A percentile compares a stretch with the other conserved stretches of the same genome.
phyloP scores from a whole-genome alignment of 257 asterid genomes.

The Knoxia roxburghii region DNA sequence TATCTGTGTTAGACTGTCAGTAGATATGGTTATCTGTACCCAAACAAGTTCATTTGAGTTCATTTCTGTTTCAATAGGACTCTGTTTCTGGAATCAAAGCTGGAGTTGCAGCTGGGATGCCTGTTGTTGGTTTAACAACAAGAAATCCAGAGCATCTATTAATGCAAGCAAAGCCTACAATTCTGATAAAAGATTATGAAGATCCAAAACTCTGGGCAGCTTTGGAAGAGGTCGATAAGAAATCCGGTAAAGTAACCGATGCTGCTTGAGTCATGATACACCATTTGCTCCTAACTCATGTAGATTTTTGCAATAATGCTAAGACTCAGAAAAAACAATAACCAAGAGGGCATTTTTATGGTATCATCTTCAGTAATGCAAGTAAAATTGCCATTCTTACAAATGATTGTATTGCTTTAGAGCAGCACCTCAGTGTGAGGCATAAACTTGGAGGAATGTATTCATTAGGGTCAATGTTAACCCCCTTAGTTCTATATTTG shows the following conservation, averaged over 20 bases:
- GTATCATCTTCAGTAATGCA: background rate
- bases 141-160: conserved; percentile 67
- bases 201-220: conserved; percentile 82
- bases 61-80: conserved; percentile 45
- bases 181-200: conserved; percentile 79
- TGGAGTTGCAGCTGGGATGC: conserved; percentile 90
- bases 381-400: background rate
- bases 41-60: background rate
- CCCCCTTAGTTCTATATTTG: no score
- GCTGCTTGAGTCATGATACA: conserved; percentile 10
- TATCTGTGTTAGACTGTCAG: background rate
- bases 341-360: background rate
- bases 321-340: background rate
- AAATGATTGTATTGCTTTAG: no score
- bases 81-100: conserved; percentile 92
- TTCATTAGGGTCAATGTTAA: no score
- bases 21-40: background rate
- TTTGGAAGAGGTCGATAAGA: conserved; percentile 59
- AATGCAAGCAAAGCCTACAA: conserved; percentile 71
- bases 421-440: no score
- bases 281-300: background rate
- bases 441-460: no score
- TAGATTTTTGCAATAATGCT: background rate
- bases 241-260: conserved; percentile 21
- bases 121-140: conserved; percentile 76